A percentile compares a stretch with the other conserved stretches of the same genome.
phyloP scores from a whole-genome alignment of 2,329 filamentous ascomycete species.

The Ceratocystis ficicola region DNA sequence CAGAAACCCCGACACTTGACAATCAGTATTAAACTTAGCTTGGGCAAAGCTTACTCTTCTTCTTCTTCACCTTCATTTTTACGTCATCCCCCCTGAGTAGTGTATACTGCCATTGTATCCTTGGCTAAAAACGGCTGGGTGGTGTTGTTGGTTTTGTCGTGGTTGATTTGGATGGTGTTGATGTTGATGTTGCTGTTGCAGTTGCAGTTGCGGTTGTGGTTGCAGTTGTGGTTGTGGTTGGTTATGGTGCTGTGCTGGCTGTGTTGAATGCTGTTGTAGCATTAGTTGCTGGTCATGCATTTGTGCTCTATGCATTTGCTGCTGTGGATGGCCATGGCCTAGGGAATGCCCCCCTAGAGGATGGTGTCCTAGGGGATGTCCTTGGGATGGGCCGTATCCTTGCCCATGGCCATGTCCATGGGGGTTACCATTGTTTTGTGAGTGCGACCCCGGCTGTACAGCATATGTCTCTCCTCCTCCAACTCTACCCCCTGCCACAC shows the following conservation, averaged over 20 bases:
- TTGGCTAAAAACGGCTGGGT: conserved; percentile 1
- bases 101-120: conserved; percentile 7
- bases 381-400: neutral
- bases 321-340: neutral
- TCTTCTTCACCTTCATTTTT: neutral
- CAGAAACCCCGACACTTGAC: neutral
- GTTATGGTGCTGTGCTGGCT: neutral
- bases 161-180: conserved; percentile 7
- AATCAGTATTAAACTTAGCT: neutral
- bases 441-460: neutral
- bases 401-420: conserved; percentile 10
- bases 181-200: neutral
- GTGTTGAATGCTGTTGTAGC: neutral
- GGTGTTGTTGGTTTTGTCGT: conserved; percentile 5
- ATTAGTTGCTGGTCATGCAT: neutral
- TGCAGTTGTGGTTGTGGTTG: neutral
- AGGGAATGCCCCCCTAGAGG: neutral
- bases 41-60: neutral
- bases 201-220: neutral
- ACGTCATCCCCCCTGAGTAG: neutral
- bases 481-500: neutral
- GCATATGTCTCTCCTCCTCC: neutral
- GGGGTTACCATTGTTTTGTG: neutral
- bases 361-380: neutral
- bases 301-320: conserved; percentile 6